A percentile compares a stretch with the other conserved stretches of the same genome.
Evolutionary conservation across 208 protist genomes (phyloP).

Genomic region (Phytomonas sp.): DNA sequence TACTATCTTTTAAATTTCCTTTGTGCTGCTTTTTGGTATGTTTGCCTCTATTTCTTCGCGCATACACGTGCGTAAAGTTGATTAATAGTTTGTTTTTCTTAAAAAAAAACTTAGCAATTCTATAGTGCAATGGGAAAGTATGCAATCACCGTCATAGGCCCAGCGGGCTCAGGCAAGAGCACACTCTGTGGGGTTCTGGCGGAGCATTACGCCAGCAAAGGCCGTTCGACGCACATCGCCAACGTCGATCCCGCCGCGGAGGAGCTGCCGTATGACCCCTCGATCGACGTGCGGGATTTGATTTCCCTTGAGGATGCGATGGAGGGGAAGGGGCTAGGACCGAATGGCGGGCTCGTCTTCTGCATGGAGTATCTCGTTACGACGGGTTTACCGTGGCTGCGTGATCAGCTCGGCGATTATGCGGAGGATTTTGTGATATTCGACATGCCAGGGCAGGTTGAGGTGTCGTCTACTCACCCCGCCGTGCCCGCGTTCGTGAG

Average conservation of each 20-base stretch:
- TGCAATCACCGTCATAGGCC: slow-evolving; percentile 85
- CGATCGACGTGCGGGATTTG: slow-evolving; percentile 93
- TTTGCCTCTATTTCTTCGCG: slow-evolving; percentile 2
- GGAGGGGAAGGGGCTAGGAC: slow-evolving; percentile 91
- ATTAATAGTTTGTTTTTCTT: background rate
- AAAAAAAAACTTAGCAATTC: slow-evolving; percentile 1
- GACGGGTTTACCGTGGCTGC: slow-evolving; percentile 90
- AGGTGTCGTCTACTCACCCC: slow-evolving; percentile 97
- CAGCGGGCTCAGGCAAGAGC: slow-evolving; percentile 90
- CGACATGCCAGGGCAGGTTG: slow-evolving; percentile 99
- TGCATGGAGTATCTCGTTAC: slow-evolving; percentile 98
- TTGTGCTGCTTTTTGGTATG: background rate
- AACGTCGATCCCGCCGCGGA: slow-evolving; percentile 99
- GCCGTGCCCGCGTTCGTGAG: slow-evolving; percentile 83
- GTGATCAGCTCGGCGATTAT: slow-evolving; percentile 90
- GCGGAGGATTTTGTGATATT: slow-evolving; percentile 96
- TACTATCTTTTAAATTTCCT: background rate
- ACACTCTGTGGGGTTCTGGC: slow-evolving; percentile 78
- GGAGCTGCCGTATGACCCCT: slow-evolving; percentile 76
- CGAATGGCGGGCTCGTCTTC: slow-evolving; percentile 98
- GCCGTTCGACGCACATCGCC: slow-evolving; percentile 89
- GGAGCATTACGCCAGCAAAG: slow-evolving; percentile 80
- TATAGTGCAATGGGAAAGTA: slow-evolving; percentile 77
- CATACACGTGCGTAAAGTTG: slow-evolving; percentile 6
- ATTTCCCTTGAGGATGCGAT: slow-evolving; percentile 92